Evolutionary conservation across 2,329 filamentous ascomycete genomes (phyloP).

Genomic region (Boeremia exigua): DNA sequence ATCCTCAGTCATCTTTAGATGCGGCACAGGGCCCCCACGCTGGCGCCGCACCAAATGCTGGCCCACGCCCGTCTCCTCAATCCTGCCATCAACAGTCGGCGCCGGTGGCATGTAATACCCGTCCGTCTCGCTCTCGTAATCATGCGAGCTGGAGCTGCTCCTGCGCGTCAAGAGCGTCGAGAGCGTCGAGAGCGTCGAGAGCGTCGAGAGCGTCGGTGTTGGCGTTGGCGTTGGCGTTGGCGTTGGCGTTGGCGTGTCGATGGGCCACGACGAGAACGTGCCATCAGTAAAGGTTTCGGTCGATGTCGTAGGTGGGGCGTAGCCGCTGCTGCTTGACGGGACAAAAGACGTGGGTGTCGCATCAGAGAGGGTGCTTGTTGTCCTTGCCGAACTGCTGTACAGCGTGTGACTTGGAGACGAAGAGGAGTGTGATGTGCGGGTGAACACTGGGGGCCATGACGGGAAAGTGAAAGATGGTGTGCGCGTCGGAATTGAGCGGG

Average conservation of each 20-base stretch:
- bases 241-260: not conserved
- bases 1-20: not conserved
- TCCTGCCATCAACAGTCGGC: not conserved
- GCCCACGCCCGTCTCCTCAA: not conserved
- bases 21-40: not conserved
- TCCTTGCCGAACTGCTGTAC: not conserved
- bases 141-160: not conserved
- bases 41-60: not conserved
- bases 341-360: conserved; percentile 1
- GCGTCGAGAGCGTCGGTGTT: not conserved
- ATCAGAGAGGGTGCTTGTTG: conserved; percentile 7
- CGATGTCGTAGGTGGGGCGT: not conserved
- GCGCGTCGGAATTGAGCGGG: not conserved
- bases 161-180: not conserved
- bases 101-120: not conserved
- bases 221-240: not conserved
- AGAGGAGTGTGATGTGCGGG: not conserved
- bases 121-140: not conserved
- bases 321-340: not conserved
- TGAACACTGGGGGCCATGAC: not conserved
- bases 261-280: conserved; percentile 1
- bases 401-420: not conserved
- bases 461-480: not conserved
- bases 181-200: not conserved
- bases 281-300: conserved; percentile 1